Conservation (phyloP, 768 basidiomycete species). For the Auriscalpium orientale region DNA sequence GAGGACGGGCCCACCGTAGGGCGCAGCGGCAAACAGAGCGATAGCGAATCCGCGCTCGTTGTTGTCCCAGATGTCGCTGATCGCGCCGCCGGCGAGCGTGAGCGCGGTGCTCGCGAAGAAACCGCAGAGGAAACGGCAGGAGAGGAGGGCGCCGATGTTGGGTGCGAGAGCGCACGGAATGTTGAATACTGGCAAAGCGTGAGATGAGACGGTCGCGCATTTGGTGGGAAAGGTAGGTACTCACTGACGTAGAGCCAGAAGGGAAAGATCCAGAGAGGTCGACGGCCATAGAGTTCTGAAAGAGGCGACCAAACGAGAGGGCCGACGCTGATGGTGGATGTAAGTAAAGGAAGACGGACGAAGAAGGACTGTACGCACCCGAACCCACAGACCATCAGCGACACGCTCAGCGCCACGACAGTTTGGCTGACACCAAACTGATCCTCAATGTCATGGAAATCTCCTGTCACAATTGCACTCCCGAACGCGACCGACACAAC, state of each 20-base stretch:
- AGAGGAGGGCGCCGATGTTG: slow-evolving; percentile 32
- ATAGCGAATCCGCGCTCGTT: slow-evolving; percentile 33
- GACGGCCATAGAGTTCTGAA: slow-evolving; percentile 34
- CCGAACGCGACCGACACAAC: slow-evolving; percentile 31
- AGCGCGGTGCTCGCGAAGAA: slow-evolving; percentile 31
- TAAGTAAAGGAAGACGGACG: slow-evolving; percentile 17
- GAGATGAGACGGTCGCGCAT: neutral
- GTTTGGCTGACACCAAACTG: slow-evolving; percentile 27
- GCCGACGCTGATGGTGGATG: slow-evolving; percentile 6
- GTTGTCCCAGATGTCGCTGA: slow-evolving; percentile 30
- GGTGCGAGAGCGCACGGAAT: slow-evolving; percentile 32
- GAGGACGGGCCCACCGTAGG: slow-evolving; percentile 36
- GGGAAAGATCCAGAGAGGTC: slow-evolving; percentile 30
- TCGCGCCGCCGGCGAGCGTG: slow-evolving; percentile 27
- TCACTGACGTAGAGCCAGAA: slow-evolving; percentile 31
- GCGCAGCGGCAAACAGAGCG: slow-evolving; percentile 32
- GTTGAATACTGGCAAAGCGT: slow-evolving; percentile 12
- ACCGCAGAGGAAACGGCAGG: slow-evolving; percentile 12
- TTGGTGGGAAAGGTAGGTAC: neutral
- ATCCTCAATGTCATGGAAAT: slow-evolving; percentile 25
- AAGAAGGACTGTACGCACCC: slow-evolving; percentile 21
- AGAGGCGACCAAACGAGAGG: slow-evolving; percentile 21
- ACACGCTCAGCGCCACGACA: slow-evolving; percentile 26
- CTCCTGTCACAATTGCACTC: slow-evolving; percentile 29
- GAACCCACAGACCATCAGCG: slow-evolving; percentile 30